Evolutionary conservation across 2,329 filamentous ascomycete species (phyloP), one percentile per base, ranked within the genome.

Genomic region (Apiospora koreana): DNA sequence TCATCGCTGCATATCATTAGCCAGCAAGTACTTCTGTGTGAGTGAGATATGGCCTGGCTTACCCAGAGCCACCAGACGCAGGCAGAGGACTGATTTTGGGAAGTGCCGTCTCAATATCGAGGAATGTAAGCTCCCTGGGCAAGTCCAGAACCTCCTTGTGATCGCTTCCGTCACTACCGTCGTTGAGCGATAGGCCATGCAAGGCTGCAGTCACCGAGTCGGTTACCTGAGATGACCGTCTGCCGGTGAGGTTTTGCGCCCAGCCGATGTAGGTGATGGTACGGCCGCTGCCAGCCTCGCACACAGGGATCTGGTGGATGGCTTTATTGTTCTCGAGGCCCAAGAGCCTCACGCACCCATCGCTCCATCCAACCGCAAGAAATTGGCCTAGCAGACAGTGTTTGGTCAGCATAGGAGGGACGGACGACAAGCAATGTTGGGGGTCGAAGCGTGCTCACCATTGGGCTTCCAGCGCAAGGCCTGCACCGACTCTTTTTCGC

Each of bases 321-420:
- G 92, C 89, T 81, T 95, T 97, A 79, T 91, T 93, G 75, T 90
- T 95, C 79, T 96, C 94, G 28, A 94, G 83, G 71, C 92, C 93
- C 79, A 95, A 88, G 45, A 97, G 83, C 70, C 94, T 90, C 25
- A 96, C 89, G 8, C 88, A 88, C 38, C 93, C 93, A 83, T 97
- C 94, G 74, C 89, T 94, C 90, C 94, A 97, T 64, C 91, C 94
- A 18, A 96, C 89, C 18, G 94, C 94, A 69, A 98, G 86, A 54
- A 94, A 90, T 72, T 93, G 92, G 10, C 92, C 91, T 92, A 70
- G 7, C 12, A 46, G 14, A n/a, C 28, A 71, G 77, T 50, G 77
- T n/a, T n/a, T 62, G 77, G 73, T 72, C 41, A 45, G 38, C 31
- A 18, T 23, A 28, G 43, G 42, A 28, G 28, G 1, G 66, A 23